Base-by-base conservation (phyloP, 768 basidiomycete genomes). In the Serendipita sp. region DNA sequence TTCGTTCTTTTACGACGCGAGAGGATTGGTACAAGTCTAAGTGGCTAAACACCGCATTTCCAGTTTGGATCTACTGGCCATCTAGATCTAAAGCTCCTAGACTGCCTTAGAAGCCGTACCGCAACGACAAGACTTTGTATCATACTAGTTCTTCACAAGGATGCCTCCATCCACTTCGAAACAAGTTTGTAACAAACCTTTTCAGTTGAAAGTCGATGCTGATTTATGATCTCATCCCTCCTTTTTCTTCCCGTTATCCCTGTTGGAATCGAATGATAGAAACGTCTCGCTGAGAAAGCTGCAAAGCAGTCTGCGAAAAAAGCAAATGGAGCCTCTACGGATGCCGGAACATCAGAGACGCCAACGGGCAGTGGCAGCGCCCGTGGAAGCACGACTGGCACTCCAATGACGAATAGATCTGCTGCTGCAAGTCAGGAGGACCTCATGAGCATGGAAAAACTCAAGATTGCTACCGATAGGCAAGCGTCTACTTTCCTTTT, bases 201-300 rank as follows among this genome's bases (percentile, higher is more conserved):
- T 38, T 38, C 14, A 14, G 34, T 38, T 38, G 34, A 14, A 38
- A 38, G 14, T 38, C 7, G 34, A 38, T 5, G 34, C 34, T 38
- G 34, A 38, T 38, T 38, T 5, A 38, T 38, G 34, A 38, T 38
- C 34, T 38, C 34, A 38, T 38, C 14, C 34, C 4, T 14, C 34
- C 14, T 38, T 38, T 38, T 5, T 50, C 26, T n/a, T 50, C 31
- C 28, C 28, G 5, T 24, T n/a, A 11, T n/a, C n/a, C n/a, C n/a
- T n/a, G n/a, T n/a, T n/a, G 53, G 9, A 11, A 11, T 26, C 30
- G 53, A 26, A n/a, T n/a, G n/a, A 68, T 90, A 92, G 74, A 97
- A 97, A 74, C 84, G 95, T 53, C 82, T 96, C 63, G 93, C 90
- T 65, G 94, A 95, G 74, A 96, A 96, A 74, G 92, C 85, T 20